Evolutionary conservation across 768 basidiomycete genomes (phyloP).

Genomic region (Termitomyces sp.): DNA sequence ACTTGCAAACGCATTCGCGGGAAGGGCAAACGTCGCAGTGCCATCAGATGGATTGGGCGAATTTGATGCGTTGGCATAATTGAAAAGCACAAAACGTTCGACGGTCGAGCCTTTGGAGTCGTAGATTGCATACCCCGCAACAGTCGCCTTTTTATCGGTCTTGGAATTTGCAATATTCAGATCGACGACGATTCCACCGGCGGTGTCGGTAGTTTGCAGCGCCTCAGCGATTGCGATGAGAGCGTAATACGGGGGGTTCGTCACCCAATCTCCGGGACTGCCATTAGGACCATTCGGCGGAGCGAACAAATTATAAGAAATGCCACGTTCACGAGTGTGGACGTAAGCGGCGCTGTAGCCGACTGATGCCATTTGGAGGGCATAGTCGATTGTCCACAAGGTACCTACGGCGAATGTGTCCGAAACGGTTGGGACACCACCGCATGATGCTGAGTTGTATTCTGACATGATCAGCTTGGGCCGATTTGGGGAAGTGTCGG

Average conservation of each 20-base stretch:
- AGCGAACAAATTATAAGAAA: slow-evolving; percentile 48
- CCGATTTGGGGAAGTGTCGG: slow-evolving; percentile 22
- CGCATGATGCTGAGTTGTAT: slow-evolving; percentile 51
- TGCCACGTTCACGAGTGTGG: slow-evolving; percentile 50
- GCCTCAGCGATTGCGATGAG: slow-evolving; percentile 43
- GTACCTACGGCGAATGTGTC: slow-evolving; percentile 48
- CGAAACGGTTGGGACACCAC: slow-evolving; percentile 44
- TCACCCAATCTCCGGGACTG: slow-evolving; percentile 35
- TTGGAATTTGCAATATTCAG: slow-evolving; percentile 38
- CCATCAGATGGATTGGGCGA: slow-evolving; percentile 37
- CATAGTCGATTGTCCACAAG: slow-evolving; percentile 50
- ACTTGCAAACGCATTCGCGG: slow-evolving; percentile 22
- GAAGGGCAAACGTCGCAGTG: slow-evolving; percentile 33
- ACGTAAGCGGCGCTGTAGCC: slow-evolving; percentile 47
- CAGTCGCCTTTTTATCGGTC: slow-evolving; percentile 31
- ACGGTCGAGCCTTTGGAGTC: slow-evolving; percentile 42
- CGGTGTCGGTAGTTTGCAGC: slow-evolving; percentile 35
- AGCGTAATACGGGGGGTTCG: slow-evolving; percentile 48
- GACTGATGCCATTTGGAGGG: slow-evolving; percentile 45
- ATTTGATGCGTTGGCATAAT: slow-evolving; percentile 40
- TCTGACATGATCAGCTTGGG: slow-evolving; percentile 47
- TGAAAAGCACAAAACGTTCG: slow-evolving; percentile 43
- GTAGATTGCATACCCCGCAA: slow-evolving; percentile 58
- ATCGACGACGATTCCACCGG: slow-evolving; percentile 35
- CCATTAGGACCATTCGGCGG: slow-evolving; percentile 33